Evolutionary conservation across 2,329 filamentous ascomycete species (phyloP), one percentile per base, ranked within the genome.

Genomic region (Fusarium metavorans): DNA sequence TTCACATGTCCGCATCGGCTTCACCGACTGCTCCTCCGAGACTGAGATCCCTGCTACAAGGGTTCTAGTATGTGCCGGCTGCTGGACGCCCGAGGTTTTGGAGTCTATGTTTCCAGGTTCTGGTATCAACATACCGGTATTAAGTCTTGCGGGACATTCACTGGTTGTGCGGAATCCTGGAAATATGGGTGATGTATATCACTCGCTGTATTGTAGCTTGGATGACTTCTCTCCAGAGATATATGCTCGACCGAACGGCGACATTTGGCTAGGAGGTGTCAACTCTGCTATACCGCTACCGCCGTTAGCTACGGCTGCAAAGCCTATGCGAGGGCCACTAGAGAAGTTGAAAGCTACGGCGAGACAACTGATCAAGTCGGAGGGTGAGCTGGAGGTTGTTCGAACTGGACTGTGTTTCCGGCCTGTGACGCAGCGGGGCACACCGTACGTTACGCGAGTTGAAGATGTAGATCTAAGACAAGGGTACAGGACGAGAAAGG

Each of bases 191-290:
- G 85, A 87, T 62, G 84, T 85, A 3, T 93, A 90, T 79, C 91
- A 95, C 80, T 91, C 93, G 2, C 82, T 96, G 4, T 95, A 94
- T 78, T 90, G 91, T 4, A 89, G 88, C 5, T 87, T 90, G 66
- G 83, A 83, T 4, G 87, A 86, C 0, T 94, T 92, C 81, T 91
- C 90, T 4, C 92, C 93, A 0, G 94, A 95, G 81, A 85, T 94
- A 13, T 95, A 94, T 81, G 90, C 91, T 2, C 86, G 94, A 13
- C 78, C 88, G 5, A 90, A 90, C 10, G 92, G 90, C 1, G 89
- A 94, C 66, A 89, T 96, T 23, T 96, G 94, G 81, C 83, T 96
- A 37, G 92, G 92, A 0, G 94, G 94, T 0, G 80, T 95, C 41
- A 95, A 96, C 79, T 89, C 87, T 39, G 83, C 88, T 0, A 80